phyloP scores from a whole-genome alignment of 495 filamentous ascomycete genomes.

The Penicillium coprophilum region DNA sequence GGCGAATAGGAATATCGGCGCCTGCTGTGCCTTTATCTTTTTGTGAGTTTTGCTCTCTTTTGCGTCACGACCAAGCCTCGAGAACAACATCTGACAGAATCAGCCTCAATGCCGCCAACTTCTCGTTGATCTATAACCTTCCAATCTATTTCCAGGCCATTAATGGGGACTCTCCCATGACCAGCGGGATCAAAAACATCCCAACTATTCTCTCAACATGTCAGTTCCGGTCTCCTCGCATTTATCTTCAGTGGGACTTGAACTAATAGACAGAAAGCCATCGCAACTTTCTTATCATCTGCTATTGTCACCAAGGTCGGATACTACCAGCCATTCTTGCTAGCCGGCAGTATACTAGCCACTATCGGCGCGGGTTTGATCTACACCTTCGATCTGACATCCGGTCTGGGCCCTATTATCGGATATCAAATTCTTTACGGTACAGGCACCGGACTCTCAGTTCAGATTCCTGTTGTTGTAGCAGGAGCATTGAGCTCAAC shows the following conservation, averaged over 20 bases:
- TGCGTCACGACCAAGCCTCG: not conserved
- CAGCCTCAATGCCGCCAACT: conserved; percentile 11
- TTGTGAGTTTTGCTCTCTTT: conserved; percentile 15
- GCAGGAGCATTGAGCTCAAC: too few relatives aligned
- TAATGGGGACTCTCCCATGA: conserved; percentile 57
- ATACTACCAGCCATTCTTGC: too few relatives aligned
- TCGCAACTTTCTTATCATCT: conserved; percentile 56
- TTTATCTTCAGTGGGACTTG: not conserved
- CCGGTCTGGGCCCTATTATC: too few relatives aligned
- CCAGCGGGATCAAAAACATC: conserved; percentile 64
- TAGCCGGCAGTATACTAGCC: too few relatives aligned
- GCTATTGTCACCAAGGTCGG: conserved; percentile 52
- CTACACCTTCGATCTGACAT: too few relatives aligned
- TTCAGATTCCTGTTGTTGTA: too few relatives aligned
- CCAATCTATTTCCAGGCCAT: conserved; percentile 73
- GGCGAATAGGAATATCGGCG: conserved; percentile 20
- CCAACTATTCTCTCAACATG: conserved; percentile 43
- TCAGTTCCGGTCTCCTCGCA: not conserved
- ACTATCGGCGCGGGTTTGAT: too few relatives aligned
- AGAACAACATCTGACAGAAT: too few relatives aligned
- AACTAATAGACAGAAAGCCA: conserved; percentile 23
- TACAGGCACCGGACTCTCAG: too few relatives aligned
- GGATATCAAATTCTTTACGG: too few relatives aligned
- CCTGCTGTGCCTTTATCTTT: conserved; percentile 24
- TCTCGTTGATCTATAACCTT: conserved; percentile 33